A percentile compares a stretch with the other conserved stretches of the same genome.
phyloP scores from a whole-genome alignment of 2,329 filamentous ascomycete species.

The Orbilia oligospora region DNA sequence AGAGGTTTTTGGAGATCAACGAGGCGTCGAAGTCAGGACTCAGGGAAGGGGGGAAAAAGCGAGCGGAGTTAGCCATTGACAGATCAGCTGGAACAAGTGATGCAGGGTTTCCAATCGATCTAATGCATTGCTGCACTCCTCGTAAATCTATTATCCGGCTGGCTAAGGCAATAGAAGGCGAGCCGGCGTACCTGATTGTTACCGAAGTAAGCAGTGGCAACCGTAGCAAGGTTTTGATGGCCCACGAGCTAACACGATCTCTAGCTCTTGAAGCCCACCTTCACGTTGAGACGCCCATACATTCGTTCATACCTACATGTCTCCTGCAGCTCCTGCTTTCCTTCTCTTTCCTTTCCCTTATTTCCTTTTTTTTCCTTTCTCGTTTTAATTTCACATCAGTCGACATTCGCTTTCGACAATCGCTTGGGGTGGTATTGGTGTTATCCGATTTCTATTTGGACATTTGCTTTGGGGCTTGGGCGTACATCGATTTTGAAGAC shows the following conservation, averaged over 20 bases:
- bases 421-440: slow-evolving; percentile 11
- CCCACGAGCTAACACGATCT: background rate
- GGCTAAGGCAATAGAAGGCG: slow-evolving; percentile 13
- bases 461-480: background rate
- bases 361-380: background rate
- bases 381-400: background rate
- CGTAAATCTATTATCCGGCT: slow-evolving; percentile 13
- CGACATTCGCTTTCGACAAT: slow-evolving; percentile 14
- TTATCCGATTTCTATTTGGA: slow-evolving; percentile 10
- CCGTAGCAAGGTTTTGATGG: background rate
- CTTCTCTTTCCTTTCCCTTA: background rate
- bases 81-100: slow-evolving; percentile 10
- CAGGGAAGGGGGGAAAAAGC: slow-evolving; percentile 28
- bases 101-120: slow-evolving; percentile 24
- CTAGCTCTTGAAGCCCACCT: background rate
- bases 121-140: background rate
- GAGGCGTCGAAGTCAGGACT: slow-evolving; percentile 21
- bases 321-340: background rate
- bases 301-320: background rate
- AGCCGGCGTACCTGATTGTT: slow-evolving; percentile 19
- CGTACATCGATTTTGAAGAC: background rate
- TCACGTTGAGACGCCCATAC: background rate
- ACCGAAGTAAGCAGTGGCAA: background rate
- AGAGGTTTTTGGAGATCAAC: slow-evolving; percentile 27
- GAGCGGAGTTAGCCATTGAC: slow-evolving; percentile 13